A percentile compares a stretch with the other conserved stretches of the same genome.
Conservation (phyloP, 1,284 basidiomycete species). For the Papiliotrema flavescens region DNA sequence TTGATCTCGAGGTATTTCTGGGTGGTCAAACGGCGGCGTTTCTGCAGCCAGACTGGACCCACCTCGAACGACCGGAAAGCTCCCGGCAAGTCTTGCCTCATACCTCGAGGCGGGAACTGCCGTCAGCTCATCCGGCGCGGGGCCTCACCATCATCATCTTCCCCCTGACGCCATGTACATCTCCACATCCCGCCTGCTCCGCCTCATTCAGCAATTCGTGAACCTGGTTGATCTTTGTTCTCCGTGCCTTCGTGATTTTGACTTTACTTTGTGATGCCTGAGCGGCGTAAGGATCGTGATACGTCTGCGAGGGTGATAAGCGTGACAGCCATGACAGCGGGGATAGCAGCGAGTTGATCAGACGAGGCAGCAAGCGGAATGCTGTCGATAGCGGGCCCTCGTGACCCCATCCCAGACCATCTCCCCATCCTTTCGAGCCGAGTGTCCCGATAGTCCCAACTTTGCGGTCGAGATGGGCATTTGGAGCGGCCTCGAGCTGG, state of each 20-base stretch:
- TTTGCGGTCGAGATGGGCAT: conserved; percentile 26
- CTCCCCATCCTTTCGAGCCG: conserved; percentile 21
- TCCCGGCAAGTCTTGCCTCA: conserved; percentile 32
- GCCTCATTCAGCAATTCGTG: conserved; percentile 2
- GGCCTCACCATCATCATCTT: background rate
- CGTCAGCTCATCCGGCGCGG: background rate
- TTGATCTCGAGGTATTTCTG: conserved; percentile 55
- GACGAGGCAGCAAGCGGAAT: conserved; percentile 54
- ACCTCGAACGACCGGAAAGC: conserved; percentile 37
- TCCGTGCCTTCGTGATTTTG: conserved; percentile 46
- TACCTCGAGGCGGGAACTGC: conserved; percentile 44
- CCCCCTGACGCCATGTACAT: conserved; percentile 11
- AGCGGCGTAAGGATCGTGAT: background rate
- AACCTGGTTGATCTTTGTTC: conserved; percentile 2
- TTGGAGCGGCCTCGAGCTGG: conserved; percentile 21
- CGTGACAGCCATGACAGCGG: conserved; percentile 52
- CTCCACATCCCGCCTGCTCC: conserved; percentile 4
- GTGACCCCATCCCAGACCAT: conserved; percentile 36
- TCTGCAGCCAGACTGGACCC: background rate
- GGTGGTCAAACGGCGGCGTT: background rate
- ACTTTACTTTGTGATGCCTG: conserved; percentile 32
- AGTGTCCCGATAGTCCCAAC: conserved; percentile 11
- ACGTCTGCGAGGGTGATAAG: conserved; percentile 43
- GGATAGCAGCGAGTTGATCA: conserved; percentile 53
- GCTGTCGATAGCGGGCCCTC: conserved; percentile 41